These are phyloP conservation scores for Suillus occidentalis DNA, from an alignment of 768 basidiomycete species.

Conservation along the genomic window DNA sequence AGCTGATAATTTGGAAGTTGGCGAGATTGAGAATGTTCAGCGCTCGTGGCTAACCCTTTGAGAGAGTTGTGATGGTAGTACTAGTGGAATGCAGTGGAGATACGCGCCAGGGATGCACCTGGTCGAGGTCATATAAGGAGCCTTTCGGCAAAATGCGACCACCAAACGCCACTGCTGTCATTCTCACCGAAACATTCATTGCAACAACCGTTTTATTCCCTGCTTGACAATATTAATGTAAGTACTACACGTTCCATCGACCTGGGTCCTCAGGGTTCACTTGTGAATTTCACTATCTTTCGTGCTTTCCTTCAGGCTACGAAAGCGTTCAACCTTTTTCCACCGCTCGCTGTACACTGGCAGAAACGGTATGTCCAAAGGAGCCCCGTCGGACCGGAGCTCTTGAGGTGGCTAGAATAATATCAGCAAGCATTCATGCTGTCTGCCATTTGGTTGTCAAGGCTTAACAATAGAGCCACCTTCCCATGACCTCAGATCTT, in stretches of 20 bases:
- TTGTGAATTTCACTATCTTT: not conserved
- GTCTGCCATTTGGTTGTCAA: conserved; percentile 19
- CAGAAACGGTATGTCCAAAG: conserved; percentile 16
- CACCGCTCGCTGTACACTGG: not conserved
- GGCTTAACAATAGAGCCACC: conserved; percentile 15
- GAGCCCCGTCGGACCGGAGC: conserved; percentile 14
- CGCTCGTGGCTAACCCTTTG: conserved; percentile 19
- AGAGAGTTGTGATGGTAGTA: conserved; percentile 2
- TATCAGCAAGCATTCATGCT: conserved; percentile 11
- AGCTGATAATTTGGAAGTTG: conserved; percentile 11
- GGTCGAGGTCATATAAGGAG: conserved; percentile 7
- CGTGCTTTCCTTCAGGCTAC: not conserved
- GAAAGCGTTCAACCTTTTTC: not conserved
- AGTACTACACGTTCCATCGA: no score
- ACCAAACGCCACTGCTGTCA: conserved; percentile 12
- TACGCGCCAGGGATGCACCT: conserved; percentile 3
- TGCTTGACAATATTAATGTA: not conserved
- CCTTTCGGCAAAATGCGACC: conserved; percentile 15
- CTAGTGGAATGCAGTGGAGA: conserved; percentile 7
- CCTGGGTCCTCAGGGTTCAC: not conserved
- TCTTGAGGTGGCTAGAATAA: conserved; percentile 8
- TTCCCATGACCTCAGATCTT: conserved; percentile 13
- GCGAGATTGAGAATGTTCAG: conserved; percentile 13
- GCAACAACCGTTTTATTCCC: conserved; percentile 3
- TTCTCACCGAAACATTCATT: not conserved